Percentiles rank a stretch among this genome's conserved stretches.
Evolutionary conservation across 2,329 filamentous ascomycete genomes (phyloP).

Genomic region (Alternaria arborescens): DNA sequence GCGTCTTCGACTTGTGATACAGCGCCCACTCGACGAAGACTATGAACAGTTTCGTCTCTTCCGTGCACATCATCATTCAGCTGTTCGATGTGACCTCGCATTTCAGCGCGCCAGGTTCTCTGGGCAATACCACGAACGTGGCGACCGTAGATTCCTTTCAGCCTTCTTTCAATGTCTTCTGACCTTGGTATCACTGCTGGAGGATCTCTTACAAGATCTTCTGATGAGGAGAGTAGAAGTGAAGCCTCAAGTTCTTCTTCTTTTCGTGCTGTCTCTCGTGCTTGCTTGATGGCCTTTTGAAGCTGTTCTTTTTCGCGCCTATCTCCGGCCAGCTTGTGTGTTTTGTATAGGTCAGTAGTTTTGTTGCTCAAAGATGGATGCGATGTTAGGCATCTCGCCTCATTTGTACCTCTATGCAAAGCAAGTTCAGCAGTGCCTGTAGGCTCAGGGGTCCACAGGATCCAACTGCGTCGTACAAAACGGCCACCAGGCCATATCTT

Average conservation of each 20-base stretch:
- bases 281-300: not conserved
- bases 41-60: not conserved
- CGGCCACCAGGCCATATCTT: slow-evolving; percentile 21
- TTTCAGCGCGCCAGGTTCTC: not conserved
- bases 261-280: not conserved
- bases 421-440: not conserved
- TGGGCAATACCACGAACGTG: not conserved
- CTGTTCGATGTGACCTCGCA: not conserved
- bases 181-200: not conserved
- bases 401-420: not conserved
- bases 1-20: not conserved
- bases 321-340: not conserved
- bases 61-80: not conserved
- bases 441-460: not conserved
- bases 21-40: not conserved
- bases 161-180: not conserved
- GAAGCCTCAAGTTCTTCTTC: not conserved
- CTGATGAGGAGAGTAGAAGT: not conserved
- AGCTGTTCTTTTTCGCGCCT: not conserved
- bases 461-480: slow-evolving; percentile 27
- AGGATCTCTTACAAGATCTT: not conserved
- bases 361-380: not conserved
- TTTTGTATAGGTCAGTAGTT: not conserved
- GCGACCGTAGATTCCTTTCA: not conserved
- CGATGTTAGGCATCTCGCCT: not conserved